Conservation (phyloP, 768 basidiomycete genomes). For the Trametes cingulata region DNA sequence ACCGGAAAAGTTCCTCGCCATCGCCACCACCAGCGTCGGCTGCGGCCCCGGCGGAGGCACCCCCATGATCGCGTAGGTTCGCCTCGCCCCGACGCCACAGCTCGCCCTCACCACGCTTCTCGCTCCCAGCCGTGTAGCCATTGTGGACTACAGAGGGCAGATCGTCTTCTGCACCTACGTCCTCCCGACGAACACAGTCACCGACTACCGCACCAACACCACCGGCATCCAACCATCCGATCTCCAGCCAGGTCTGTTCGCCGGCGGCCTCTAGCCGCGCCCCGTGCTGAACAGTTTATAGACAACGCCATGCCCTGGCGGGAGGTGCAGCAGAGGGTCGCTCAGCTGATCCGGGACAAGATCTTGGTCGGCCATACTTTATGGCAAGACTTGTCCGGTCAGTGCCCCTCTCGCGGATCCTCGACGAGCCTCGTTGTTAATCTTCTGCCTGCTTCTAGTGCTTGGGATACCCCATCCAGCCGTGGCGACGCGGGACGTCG, state of each 20-base stretch:
- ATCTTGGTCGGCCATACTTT: constrained; percentile 74
- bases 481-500: constrained; percentile 77
- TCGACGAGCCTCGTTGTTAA: constrained; percentile 15
- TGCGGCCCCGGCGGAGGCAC: constrained; percentile 82
- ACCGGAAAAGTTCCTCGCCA: constrained; percentile 51
- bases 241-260: constrained; percentile 40
- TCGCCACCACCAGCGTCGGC: constrained; percentile 63
- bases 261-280: not conserved
- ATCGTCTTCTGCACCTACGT: constrained; percentile 66
- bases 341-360: constrained; percentile 67
- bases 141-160: constrained; percentile 47
- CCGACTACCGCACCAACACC: constrained; percentile 69
- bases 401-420: constrained; percentile 14
- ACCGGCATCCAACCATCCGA: constrained; percentile 54
- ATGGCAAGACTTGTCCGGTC: constrained; percentile 82
- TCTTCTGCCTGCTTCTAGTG: constrained; percentile 43
- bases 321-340: constrained; percentile 65
- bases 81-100: constrained; percentile 8
- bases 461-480: constrained; percentile 81
- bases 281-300: constrained; percentile 25
- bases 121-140: constrained; percentile 43
- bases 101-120: constrained; percentile 13
- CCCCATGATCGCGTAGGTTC: constrained; percentile 75
- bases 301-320: constrained; percentile 56
- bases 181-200: constrained; percentile 62